phyloP scores from a whole-genome alignment of 1,284 basidiomycete genomes.

The Cutaneotrichosporon daszewskae region DNA sequence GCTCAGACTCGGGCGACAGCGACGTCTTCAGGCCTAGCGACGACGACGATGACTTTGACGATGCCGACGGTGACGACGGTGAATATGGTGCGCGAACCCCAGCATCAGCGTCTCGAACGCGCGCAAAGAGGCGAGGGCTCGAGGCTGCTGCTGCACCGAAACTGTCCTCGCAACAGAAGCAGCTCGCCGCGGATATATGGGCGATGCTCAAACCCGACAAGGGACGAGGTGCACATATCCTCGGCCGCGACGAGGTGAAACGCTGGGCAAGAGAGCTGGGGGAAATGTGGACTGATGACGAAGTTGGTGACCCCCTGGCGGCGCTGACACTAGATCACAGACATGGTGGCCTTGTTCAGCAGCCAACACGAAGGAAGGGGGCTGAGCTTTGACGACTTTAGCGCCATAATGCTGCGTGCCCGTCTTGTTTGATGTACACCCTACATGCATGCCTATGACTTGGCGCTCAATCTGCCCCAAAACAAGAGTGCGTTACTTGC shows the following conservation, averaged over 20 bases:
- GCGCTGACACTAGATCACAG: conserved; percentile 33
- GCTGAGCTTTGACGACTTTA: conserved; percentile 44
- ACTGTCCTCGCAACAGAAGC: conserved; percentile 31
- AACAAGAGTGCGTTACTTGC: no score
- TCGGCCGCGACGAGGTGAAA: conserved; percentile 42
- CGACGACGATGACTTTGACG: conserved; percentile 17
- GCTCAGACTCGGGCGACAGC: conserved; percentile 10
- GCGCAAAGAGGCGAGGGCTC: neutral
- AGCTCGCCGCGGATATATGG: conserved; percentile 40
- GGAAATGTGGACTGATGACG: conserved; percentile 46
- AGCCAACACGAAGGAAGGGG: conserved; percentile 42
- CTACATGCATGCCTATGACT: no score
- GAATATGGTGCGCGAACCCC: conserved; percentile 6
- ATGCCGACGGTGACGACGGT: conserved; percentile 10
- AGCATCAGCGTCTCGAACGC: neutral
- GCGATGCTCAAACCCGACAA: conserved; percentile 35
- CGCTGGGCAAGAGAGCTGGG: conserved; percentile 38
- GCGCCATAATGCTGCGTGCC: conserved; percentile 38
- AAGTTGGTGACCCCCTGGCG: conserved; percentile 28
- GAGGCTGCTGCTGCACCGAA: conserved; percentile 10
- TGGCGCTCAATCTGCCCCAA: no score
- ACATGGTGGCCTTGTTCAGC: conserved; percentile 47
- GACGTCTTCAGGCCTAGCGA: conserved; percentile 26
- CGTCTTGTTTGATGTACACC: conserved; percentile 37
- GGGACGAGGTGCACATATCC: conserved; percentile 10